phyloP scores from a whole-genome alignment of 176 grass and related monocot species.

The Coix lacrymajobi region DNA sequence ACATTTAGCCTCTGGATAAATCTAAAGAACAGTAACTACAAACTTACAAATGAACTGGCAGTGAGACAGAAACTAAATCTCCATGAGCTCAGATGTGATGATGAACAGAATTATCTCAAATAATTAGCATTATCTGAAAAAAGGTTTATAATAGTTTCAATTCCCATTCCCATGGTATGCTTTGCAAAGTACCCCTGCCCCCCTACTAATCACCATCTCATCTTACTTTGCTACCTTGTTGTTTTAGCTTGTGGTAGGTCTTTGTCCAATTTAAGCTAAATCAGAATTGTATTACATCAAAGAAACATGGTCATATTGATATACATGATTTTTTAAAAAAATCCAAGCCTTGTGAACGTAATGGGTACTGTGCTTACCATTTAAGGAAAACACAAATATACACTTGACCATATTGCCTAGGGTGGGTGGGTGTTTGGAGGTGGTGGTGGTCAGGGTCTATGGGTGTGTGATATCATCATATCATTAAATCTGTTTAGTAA shows the following conservation, averaged over 20 bases:
- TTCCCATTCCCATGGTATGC: not conserved
- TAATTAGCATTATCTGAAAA: not conserved
- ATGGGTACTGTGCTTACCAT: slow-evolving; percentile 19
- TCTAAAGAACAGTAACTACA: not conserved
- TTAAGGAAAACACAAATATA: not conserved
- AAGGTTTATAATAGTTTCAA: not conserved
- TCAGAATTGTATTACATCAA: not conserved
- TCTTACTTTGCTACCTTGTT: slow-evolving; percentile 8
- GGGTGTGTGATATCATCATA: not conserved
- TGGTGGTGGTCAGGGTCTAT: not conserved
- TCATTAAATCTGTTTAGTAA: not conserved
- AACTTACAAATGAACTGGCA: not conserved
- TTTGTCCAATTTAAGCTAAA: slow-evolving; percentile 2
- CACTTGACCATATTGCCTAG: not conserved
- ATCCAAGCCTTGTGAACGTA: not conserved
- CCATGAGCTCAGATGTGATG: not conserved
- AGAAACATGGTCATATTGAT: slow-evolving; percentile 5
- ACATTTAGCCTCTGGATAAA: slow-evolving; percentile 19
- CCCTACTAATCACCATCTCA: not conserved
- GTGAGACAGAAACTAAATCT: not conserved
- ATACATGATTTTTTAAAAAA: slow-evolving; percentile 5
- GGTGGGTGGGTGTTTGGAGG: not conserved
- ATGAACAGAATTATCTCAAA: not conserved
- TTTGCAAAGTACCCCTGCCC: not conserved
- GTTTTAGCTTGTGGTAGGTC: not conserved